These are phyloP conservation scores for Voacanga thouarsii DNA, from an alignment of 257 asterid species.

Conservation along the genomic window DNA sequence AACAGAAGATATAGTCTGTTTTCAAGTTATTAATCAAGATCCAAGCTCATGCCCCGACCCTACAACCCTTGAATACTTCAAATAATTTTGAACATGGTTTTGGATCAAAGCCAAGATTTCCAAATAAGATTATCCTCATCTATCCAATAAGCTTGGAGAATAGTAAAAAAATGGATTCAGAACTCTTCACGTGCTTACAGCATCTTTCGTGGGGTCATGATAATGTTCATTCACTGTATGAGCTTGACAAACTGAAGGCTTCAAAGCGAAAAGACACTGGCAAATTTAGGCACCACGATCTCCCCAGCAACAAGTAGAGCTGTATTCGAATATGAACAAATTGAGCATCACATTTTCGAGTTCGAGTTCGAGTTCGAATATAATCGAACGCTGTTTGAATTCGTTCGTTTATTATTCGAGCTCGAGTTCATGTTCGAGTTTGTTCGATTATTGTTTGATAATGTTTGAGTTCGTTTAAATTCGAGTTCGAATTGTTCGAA, in stretches of 20 bases:
- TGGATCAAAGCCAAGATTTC: slow-evolving; percentile 4
- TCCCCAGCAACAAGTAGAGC: background rate
- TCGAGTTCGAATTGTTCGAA: no score
- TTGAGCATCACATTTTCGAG: no score
- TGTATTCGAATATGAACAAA: no score
- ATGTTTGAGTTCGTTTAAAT: no score
- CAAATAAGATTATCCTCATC: background rate
- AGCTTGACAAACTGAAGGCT: background rate
- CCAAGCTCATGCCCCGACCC: background rate
- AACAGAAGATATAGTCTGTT: no score
- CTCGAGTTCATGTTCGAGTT: no score
- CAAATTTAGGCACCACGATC: slow-evolving; percentile 7
- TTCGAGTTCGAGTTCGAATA: no score
- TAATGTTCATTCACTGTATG: slow-evolving; percentile 7
- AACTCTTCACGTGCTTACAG: background rate
- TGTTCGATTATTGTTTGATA: no score
- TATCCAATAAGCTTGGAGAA: slow-evolving; percentile 21
- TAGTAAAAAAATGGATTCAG: background rate
- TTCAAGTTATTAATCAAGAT: no score
- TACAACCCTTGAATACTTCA: background rate
- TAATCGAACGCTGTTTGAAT: no score
- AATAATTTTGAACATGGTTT: background rate
- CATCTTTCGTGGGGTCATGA: background rate
- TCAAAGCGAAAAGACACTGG: slow-evolving; percentile 1
- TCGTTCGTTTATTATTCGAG: no score